Percentiles rank a stretch among this genome's conserved stretches.
Conservation (phyloP, 2,329 filamentous ascomycete genomes). For the Geosmithia putterillii region DNA sequence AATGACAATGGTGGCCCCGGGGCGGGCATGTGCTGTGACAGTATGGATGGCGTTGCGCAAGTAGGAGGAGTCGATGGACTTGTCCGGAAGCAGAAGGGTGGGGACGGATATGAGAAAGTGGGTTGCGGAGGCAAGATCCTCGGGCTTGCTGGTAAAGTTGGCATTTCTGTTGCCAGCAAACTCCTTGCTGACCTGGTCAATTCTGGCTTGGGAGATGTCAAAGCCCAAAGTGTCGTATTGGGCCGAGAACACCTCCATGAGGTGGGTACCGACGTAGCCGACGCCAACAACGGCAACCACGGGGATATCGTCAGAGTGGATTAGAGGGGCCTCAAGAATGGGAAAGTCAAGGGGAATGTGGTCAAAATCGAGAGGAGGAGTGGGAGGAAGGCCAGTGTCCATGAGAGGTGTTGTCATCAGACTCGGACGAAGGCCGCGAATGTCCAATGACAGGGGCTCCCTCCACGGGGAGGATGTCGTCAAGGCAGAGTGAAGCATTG, state of each 20-base stretch:
- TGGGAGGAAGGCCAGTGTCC: background rate
- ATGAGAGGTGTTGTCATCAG: no score
- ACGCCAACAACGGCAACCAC: conserved; percentile 36
- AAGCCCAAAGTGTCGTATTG: conserved; percentile 31
- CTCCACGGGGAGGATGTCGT: no score
- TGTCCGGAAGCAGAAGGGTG: conserved; percentile 32
- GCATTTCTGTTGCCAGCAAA: conserved; percentile 14
- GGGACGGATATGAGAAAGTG: conserved; percentile 43
- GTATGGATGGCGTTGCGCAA: conserved; percentile 27
- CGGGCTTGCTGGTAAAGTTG: conserved; percentile 23
- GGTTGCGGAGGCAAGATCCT: conserved; percentile 26
- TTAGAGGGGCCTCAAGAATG: background rate
- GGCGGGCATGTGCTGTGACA: conserved; percentile 25
- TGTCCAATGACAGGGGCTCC: no score
- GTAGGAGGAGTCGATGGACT: conserved; percentile 33
- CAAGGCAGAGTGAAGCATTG: background rate
- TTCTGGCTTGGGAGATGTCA: conserved; percentile 28
- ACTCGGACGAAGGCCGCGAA: no score
- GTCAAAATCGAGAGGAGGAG: background rate
- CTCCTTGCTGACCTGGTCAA: conserved; percentile 17
- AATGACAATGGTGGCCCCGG: conserved; percentile 34
- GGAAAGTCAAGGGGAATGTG: background rate
- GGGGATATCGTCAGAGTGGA: conserved; percentile 12
- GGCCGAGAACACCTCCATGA: conserved; percentile 28
- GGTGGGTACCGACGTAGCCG: conserved; percentile 39